Evolutionary conservation across 331 rosid genomes (phyloP), one percentile per base, ranked within the genome.

Genomic region (Quercus phellos): DNA sequence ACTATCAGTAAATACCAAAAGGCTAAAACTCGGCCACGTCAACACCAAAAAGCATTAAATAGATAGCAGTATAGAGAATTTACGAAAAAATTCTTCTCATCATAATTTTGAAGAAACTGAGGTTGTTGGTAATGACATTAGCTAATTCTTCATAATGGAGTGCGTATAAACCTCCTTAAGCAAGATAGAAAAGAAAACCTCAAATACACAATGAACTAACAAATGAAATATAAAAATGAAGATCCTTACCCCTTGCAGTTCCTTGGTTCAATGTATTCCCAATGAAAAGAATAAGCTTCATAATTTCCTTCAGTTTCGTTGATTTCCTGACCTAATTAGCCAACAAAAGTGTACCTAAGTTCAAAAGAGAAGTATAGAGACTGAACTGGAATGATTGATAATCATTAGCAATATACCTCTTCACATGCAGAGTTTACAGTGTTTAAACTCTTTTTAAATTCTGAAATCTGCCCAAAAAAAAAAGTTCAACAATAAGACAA

Each of bases 181-280:
- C 29, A 46, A 32, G 32, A 55, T 51, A 60, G 51, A 72, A 66
- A 51, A 13, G 69, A 17, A 74, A 70, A 10, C 79, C 29, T 17
- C 50, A 26, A 68, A 42, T n/a, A 74, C 54, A 30, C 60, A 18
- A 21, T n/a, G 26, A 66, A 34, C 50, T 32, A 74, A 74, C 4
- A 19, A 51, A 75, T 35, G 67, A 69, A 35, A 46, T 68, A 35
- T 70, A 42, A 55, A 29, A 54, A 42, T 51, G 32, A 78, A 74
- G 75, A 55, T 21, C 80, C 91, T 78, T 84, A 90, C 99, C 99
- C 90, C 99, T 93, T 34, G 99, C 99, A 27, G 98, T 95, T 88
- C 99, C 99, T 84, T 95, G 97, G 84, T 95, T 95, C 84, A 95
- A 83, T 67, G 96, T 90, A 79, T 95, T 95, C 58, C 99, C 99